Evolutionary conservation across 2,329 filamentous ascomycete genomes (phyloP).

Genomic region (Dactylella cylindrospora): DNA sequence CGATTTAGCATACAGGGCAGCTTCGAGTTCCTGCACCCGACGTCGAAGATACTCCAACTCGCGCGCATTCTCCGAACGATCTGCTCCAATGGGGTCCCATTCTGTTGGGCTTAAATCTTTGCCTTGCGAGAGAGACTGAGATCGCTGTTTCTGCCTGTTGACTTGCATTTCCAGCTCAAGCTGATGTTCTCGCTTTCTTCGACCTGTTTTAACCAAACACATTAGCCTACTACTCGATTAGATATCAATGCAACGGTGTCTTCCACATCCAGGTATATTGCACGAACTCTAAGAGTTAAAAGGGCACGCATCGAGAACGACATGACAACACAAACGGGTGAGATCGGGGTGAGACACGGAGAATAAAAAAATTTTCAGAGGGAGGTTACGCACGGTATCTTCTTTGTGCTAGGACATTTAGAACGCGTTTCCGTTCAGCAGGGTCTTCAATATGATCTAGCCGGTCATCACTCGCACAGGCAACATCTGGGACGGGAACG

Average conservation of each 20-base stretch:
- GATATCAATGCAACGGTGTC: no score
- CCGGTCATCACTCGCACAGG: conserved; percentile 25
- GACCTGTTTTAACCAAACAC: conserved; percentile 7
- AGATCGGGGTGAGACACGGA: not conserved
- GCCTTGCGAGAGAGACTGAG: conserved; percentile 10
- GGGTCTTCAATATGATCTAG: conserved; percentile 40
- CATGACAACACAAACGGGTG: not conserved
- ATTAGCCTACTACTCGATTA: no score
- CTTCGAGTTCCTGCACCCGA: conserved; percentile 34
- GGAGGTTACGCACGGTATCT: conserved; percentile 42
- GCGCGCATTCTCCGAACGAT: conserved; percentile 30
- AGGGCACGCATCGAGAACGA: no score
- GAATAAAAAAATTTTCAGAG: not conserved
- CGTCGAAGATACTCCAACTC: conserved; percentile 33
- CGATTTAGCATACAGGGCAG: conserved; percentile 34
- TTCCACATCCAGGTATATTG: no score
- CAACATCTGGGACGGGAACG: conserved; percentile 37
- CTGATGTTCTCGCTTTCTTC: conserved; percentile 41
- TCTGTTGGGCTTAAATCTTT: conserved; percentile 27
- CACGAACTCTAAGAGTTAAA: no score
- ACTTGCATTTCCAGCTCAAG: conserved; percentile 39
- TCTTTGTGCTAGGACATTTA: conserved; percentile 39
- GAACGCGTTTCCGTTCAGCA: conserved; percentile 38
- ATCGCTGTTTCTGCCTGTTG: conserved; percentile 31
- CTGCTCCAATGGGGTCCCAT: conserved; percentile 26